A percentile compares a stretch with the other conserved stretches of the same genome.
These are phyloP conservation scores for Cercospora brassicicola DNA, from an alignment of 2,329 filamentous ascomycete genomes.

Conservation along the genomic window DNA sequence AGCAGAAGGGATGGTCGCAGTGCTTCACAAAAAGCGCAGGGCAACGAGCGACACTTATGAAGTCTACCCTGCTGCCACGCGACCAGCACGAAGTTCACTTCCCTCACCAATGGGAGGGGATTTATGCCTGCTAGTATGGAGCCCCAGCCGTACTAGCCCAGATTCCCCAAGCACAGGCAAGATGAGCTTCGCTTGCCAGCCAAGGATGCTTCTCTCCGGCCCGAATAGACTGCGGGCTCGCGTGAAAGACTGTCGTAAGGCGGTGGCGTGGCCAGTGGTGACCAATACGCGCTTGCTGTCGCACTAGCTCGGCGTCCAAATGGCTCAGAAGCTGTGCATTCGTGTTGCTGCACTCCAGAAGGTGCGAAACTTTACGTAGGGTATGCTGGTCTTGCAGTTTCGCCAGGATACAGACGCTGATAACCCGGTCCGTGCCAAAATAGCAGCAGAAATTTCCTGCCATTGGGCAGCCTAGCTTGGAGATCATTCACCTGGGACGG, in stretches of 20 bases:
- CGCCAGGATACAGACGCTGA: background rate
- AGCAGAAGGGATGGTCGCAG: background rate
- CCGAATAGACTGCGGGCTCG: conserved; percentile 17
- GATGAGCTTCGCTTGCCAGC: conserved; percentile 14
- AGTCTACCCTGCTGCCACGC: conserved; percentile 14
- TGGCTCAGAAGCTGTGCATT: background rate
- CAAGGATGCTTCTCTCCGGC: conserved; percentile 13
- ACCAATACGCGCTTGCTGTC: background rate
- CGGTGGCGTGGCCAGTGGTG: background rate
- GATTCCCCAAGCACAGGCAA: conserved; percentile 15
- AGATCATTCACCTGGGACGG: background rate
- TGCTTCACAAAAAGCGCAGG: background rate
- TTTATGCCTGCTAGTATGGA: conserved; percentile 6
- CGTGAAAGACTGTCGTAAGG: background rate
- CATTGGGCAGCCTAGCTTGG: background rate
- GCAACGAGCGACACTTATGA: conserved; percentile 1
- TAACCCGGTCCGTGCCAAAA: background rate
- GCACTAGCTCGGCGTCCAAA: background rate
- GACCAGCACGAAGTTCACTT: conserved; percentile 5
- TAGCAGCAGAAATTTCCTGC: background rate
- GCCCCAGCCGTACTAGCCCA: conserved; percentile 7
- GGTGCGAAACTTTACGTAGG: background rate
- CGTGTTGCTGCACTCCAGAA: background rate
- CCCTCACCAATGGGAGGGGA: background rate
- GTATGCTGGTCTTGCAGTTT: background rate